These are phyloP conservation scores for Silene latifolia DNA, from an alignment of 148 eudicot species.

Conservation along the genomic window DNA sequence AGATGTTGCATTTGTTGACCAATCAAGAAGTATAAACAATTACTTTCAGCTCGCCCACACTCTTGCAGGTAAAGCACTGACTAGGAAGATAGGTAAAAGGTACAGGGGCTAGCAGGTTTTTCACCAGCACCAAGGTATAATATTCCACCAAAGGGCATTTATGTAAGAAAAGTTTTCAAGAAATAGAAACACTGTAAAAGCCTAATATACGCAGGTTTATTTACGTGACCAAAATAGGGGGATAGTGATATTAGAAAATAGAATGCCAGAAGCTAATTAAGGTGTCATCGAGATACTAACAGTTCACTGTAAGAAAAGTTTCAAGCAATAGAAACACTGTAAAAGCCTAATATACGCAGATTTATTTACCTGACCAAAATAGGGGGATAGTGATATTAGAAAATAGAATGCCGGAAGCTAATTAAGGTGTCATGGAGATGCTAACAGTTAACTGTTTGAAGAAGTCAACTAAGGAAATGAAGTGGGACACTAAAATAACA, in stretches of 20 bases:
- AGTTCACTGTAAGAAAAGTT: too few species aligned
- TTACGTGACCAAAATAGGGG: not conserved
- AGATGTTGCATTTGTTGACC: too few species aligned
- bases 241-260: too few species aligned
- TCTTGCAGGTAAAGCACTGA: not conserved
- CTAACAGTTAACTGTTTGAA: not conserved
- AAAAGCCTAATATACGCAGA: too few species aligned
- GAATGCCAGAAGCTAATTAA: too few species aligned
- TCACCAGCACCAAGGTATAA: not conserved
- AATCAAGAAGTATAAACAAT: not conserved
- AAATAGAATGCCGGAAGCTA: not conserved
- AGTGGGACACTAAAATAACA: not conserved
- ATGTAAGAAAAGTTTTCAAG: not conserved
- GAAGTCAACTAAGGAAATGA: not conserved
- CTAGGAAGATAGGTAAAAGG: not conserved
- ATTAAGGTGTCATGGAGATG: not conserved
- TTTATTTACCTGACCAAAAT: too few species aligned
- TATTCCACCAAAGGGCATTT: not conserved
- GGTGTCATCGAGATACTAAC: too few species aligned
- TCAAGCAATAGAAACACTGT: too few species aligned
- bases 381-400: too few species aligned
- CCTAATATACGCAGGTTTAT: not conserved
- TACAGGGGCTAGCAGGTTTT: not conserved
- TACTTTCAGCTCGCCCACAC: not conserved
- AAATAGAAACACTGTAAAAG: not conserved